Evolutionary conservation across 371 early-diverging fungal species (phyloP), one percentile per base, ranked within the genome.

Genomic region (Rhizomucor pusillus): DNA sequence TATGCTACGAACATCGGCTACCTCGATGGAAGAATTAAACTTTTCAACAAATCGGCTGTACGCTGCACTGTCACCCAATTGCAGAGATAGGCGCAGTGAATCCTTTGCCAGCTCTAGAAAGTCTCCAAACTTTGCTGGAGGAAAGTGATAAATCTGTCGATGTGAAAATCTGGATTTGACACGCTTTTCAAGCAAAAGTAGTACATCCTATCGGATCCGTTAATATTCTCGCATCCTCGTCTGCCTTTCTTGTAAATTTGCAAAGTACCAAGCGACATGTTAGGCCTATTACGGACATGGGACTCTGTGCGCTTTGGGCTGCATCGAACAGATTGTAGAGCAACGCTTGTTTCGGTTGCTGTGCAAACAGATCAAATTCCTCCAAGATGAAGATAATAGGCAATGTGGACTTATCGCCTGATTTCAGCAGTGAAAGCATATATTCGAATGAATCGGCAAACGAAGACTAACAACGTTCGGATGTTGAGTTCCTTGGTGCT

Each of bases 141-240:
- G 81, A 52, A 81, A 85, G 3, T 89, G 74, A 50, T 84, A 81
- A 18, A 94, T 84, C 39, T 86, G 85, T 14, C 94, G 79, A 65
- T 94, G 94, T 9, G 95, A 94, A 69, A 94, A 97, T 29, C 97
- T 80, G 16, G 95, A 94, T 55, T 93, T 93, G 51, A 97, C 96
- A 9, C 97, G 87, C 61, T 97, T 97, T 67, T 97, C 97, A 19
- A 97, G 56, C 34, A 90, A 61, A 40, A 90, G 88, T 14, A 94
- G 63, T 5, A 88, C 85, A 65, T 97, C 91, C 90, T 89, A 64
- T 18, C 12, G 24, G 5, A 24, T 43, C 18, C 24, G 16, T 53
- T 11, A 40, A 25, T 14, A 20, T 36, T 6, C 24, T 1, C 47
- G 9, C 25, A 5, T 29, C 35, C 1, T 24, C 20, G 2, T n/a